A percentile compares a stretch with the other conserved stretches of the same genome.
Evolutionary conservation across 176 grass and related monocot genomes (phyloP).

Genomic region (Oryza meyeriana): DNA sequence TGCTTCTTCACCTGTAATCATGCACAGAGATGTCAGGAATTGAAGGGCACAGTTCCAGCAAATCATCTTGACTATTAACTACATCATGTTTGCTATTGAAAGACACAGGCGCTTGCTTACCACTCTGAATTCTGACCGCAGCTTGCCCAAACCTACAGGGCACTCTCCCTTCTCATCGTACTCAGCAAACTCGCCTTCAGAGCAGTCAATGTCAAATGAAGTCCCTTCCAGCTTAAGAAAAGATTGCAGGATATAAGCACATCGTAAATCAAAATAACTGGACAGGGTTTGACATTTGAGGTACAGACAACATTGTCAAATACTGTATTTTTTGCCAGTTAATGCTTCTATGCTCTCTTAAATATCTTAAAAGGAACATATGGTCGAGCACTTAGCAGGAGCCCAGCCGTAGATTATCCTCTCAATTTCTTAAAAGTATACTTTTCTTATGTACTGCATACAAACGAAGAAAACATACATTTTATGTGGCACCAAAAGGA

Average conservation of each 20-base stretch:
- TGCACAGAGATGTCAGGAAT: constrained; percentile 16
- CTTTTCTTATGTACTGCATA: constrained; percentile 1
- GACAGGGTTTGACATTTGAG: not conserved
- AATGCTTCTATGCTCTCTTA: not conserved
- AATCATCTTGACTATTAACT: not conserved
- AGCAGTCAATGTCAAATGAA: constrained; percentile 75
- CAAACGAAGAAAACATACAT: not conserved
- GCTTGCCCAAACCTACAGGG: constrained; percentile 68
- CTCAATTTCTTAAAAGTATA: not conserved
- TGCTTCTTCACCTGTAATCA: constrained; percentile 42
- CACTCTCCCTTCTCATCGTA: constrained; percentile 89
- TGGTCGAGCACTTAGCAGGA: not conserved
- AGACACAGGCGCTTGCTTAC: constrained; percentile 37
- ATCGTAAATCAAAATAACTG: not conserved
- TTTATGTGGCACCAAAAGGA: not conserved
- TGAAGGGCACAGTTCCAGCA: not conserved
- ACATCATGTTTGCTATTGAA: not conserved
- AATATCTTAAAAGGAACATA: not conserved
- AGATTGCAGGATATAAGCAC: constrained; percentile 14
- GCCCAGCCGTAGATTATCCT: not conserved
- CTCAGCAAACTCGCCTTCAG: constrained; percentile 79
- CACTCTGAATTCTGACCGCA: constrained; percentile 80
- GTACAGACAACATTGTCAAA: not conserved
- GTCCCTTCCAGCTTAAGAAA: constrained; percentile 50
- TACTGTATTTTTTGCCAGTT: not conserved